Percentiles rank a stretch among this genome's conserved stretches.
phyloP scores from a whole-genome alignment of 2,329 filamentous ascomycete species.

The Raffaelea ambrosiae region DNA sequence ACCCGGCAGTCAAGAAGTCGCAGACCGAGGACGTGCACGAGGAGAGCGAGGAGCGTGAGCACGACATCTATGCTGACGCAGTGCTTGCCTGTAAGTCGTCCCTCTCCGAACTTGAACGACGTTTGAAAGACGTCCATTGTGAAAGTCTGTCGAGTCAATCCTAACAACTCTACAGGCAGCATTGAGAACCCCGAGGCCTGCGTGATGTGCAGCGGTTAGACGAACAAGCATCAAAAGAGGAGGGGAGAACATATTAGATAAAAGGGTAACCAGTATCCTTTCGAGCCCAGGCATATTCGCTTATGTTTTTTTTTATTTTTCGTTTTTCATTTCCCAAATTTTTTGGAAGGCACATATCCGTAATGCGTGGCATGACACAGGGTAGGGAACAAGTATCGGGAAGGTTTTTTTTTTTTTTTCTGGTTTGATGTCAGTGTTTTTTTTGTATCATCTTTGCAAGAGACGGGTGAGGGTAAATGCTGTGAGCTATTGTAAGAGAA shows the following conservation, averaged over 20 bases:
- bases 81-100: constrained; percentile 69
- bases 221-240: constrained; percentile 1
- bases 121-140: too few species aligned
- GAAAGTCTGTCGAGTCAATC: too few species aligned
- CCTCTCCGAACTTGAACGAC: neutral
- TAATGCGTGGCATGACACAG: too few species aligned
- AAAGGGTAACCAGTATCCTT: too few species aligned
- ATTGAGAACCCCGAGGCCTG: constrained; percentile 96
- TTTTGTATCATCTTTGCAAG: neutral
- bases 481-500: too few species aligned
- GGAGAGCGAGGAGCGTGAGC: constrained; percentile 67
- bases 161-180: constrained; percentile 53
- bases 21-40: constrained; percentile 69
- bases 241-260: constrained; percentile 6
- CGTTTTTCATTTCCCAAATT: too few species aligned
- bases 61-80: constrained; percentile 91
- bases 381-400: too few species aligned
- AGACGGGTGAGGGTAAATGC: neutral
- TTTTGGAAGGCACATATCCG: too few species aligned
- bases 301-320: neutral
- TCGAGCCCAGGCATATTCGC: neutral
- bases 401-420: too few species aligned
- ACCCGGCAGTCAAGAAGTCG: constrained; percentile 41
- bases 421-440: too few species aligned
- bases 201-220: constrained; percentile 92